Conservation (phyloP, 306 rosid species). For the Delonix regia region DNA sequence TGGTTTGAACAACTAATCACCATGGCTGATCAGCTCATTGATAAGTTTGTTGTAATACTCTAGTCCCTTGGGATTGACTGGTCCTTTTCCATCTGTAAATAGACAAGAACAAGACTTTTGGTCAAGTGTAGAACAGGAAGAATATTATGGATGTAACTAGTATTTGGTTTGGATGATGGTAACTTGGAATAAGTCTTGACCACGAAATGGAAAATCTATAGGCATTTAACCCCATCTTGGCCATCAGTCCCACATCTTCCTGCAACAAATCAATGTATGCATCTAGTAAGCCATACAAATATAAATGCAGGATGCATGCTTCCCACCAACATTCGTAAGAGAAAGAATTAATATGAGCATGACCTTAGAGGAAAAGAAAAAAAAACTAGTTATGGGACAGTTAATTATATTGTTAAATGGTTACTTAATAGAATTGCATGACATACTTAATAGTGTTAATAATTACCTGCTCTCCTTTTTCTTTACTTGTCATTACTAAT, state of each 20-base stretch:
- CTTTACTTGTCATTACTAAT: not conserved
- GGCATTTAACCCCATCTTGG: conserved; percentile 27
- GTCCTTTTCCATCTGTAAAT: conserved; percentile 39
- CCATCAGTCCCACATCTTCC: conserved; percentile 37
- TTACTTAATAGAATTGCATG: not conserved
- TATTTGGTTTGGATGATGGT: not conserved
- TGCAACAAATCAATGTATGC: not conserved
- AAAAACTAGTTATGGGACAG: no score
- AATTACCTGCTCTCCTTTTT: not conserved
- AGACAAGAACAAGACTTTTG: not conserved
- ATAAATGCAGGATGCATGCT: not conserved
- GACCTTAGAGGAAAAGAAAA: no score
- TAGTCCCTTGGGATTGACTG: conserved; percentile 59
- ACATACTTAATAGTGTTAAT: not conserved
- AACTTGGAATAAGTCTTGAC: conserved; percentile 30
- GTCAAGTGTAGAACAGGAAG: not conserved
- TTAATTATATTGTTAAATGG: no score
- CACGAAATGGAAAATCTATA: conserved; percentile 37
- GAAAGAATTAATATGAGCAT: no score
- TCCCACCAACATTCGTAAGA: no score
- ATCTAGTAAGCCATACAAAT: not conserved
- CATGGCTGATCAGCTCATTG: conserved; percentile 51
- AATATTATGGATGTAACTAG: not conserved
- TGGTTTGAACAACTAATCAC: conserved; percentile 14
- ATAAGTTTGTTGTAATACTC: conserved; percentile 61